phyloP scores from a whole-genome alignment of 2,329 filamentous ascomycete species.

The Stagonosporopsis cucurbitacearum region DNA sequence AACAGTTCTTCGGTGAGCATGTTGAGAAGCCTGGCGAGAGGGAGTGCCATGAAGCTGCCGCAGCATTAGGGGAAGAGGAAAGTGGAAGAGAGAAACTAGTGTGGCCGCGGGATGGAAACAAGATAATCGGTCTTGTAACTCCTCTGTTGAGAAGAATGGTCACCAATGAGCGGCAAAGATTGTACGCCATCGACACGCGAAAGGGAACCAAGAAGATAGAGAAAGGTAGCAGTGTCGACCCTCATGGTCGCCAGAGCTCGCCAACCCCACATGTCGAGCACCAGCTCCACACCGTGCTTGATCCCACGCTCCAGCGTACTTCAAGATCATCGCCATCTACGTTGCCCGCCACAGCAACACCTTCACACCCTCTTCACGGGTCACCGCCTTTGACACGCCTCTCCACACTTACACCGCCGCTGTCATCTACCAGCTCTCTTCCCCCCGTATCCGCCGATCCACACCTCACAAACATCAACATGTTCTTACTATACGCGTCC shows the following conservation, averaged over 20 bases:
- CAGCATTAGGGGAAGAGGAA: conserved; percentile 52
- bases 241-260: conserved; percentile 14
- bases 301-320: conserved; percentile 10
- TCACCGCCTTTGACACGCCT: not conserved
- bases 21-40: conserved; percentile 40
- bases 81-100: conserved; percentile 49
- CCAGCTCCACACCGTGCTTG: conserved; percentile 19
- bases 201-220: conserved; percentile 54
- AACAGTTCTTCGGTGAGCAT: conserved; percentile 57
- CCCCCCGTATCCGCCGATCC: conserved; percentile 8
- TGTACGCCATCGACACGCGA: conserved; percentile 63
- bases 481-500: conserved; percentile 63
- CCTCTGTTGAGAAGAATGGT: conserved; percentile 65
- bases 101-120: conserved; percentile 63
- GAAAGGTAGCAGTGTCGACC: conserved; percentile 35
- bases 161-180: conserved; percentile 64
- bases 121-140: conserved; percentile 64
- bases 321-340: not conserved
- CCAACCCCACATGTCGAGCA: conserved; percentile 15
- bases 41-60: conserved; percentile 43
- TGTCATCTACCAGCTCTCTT: conserved; percentile 13
- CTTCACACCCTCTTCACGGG: not conserved
- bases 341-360: not conserved
- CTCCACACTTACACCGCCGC: not conserved
- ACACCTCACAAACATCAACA: conserved; percentile 56